Percentiles rank a stretch among this genome's conserved stretches.
phyloP scores from a whole-genome alignment of 495 filamentous ascomycete genomes.

The Aspergillus egyptiacus region DNA sequence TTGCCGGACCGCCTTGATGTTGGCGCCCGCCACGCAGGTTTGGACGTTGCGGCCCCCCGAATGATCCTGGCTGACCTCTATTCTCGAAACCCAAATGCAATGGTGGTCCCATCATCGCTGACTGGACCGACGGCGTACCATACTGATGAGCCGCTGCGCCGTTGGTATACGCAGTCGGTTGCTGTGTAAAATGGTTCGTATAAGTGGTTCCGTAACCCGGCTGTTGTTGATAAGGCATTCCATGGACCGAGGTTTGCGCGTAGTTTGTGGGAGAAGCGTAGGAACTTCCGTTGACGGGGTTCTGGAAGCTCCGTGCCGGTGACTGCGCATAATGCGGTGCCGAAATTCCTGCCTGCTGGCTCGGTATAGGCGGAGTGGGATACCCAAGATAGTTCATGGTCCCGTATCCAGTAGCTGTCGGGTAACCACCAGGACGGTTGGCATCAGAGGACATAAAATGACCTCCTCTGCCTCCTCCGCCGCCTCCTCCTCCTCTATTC shows the following conservation, averaged over 20 bases:
- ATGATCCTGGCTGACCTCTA: constrained; percentile 20
- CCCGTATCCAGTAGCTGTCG: constrained; percentile 24
- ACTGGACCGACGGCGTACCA: constrained; percentile 27
- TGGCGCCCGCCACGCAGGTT: constrained; percentile 35
- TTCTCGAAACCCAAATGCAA: constrained; percentile 54
- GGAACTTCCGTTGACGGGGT: constrained; percentile 19
- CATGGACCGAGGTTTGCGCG: constrained; percentile 25
- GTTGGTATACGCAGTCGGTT: constrained; percentile 24
- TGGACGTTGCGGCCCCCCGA: constrained; percentile 18
- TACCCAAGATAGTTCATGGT: constrained; percentile 31
- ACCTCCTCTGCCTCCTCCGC: constrained; percentile 48
- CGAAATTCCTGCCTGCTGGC: constrained; percentile 21
- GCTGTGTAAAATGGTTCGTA: constrained; percentile 20
- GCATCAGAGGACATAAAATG: constrained; percentile 35
- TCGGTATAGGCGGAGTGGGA: constrained; percentile 24
- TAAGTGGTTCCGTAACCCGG: constrained; percentile 29
- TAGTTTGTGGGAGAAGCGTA: constrained; percentile 24
- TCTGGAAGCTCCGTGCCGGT: constrained; percentile 23
- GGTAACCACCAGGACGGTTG: constrained; percentile 17
- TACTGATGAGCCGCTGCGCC: constrained; percentile 22
- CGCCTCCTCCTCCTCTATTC: constrained; percentile 47
- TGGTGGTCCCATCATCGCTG: constrained; percentile 52
- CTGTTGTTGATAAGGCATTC: constrained; percentile 25
- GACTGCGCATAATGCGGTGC: constrained; percentile 26
- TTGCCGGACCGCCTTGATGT: constrained; percentile 31